Evolutionary conservation across 768 basidiomycete species (phyloP).

Genomic region (Mrakia frigida): DNA sequence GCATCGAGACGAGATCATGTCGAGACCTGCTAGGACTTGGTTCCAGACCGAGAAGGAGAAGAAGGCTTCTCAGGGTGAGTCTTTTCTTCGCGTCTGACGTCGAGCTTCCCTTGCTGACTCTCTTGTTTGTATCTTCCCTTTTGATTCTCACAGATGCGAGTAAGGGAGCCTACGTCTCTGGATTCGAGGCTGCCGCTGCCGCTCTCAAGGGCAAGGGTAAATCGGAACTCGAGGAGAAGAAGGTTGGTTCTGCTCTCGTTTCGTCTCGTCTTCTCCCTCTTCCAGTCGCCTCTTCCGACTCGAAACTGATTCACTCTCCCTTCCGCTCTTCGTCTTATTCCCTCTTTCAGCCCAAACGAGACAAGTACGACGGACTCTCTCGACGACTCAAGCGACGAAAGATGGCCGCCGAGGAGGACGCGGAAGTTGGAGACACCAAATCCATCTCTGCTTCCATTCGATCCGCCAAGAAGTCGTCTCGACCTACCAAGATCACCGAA

Average conservation of each 20-base stretch:
- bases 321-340: conserved; percentile 2
- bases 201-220: conserved; percentile 34
- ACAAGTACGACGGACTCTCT: conserved; percentile 61
- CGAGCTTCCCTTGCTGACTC: not conserved
- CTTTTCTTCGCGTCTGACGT: not conserved
- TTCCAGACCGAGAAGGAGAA: conserved; percentile 88
- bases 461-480: conserved; percentile 71
- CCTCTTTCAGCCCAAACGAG: conserved; percentile 39
- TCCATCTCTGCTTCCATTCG: conserved; percentile 68
- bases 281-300: not conserved
- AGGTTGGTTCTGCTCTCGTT: conserved; percentile 15
- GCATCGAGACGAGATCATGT: conserved; percentile 85
- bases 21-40: conserved; percentile 95
- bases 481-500: conserved; percentile 68
- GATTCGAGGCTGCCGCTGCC: conserved; percentile 43
- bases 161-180: conserved; percentile 66
- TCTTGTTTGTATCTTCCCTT: not conserved
- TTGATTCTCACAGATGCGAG: conserved; percentile 56
- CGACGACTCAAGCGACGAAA: conserved; percentile 82
- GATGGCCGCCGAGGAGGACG: conserved; percentile 73
- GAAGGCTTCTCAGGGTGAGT: conserved; percentile 63
- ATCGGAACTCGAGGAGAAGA: conserved; percentile 26
- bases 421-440: conserved; percentile 49
- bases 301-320: conserved; percentile 46
- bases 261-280: not conserved